Base-by-base conservation (phyloP, 345 rosid genomes). In the Salix udensis region DNA sequence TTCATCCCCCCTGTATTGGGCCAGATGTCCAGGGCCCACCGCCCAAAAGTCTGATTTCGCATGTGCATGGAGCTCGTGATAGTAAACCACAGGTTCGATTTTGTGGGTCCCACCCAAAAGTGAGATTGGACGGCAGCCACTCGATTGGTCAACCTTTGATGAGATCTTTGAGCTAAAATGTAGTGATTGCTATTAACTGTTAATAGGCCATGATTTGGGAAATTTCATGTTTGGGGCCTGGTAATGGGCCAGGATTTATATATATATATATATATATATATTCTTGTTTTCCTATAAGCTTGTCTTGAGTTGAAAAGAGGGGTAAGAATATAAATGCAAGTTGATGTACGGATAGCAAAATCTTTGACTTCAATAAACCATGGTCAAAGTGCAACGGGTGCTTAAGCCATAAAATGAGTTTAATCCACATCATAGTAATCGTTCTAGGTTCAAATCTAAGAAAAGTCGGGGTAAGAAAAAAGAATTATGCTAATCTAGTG, bases 11-110 rank as follows among this genome's bases (percentile, higher is more conserved):
- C 7, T 67, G 23, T 50, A 16, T 71, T 50, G 40, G 71, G 71
- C 34, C 21, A 48, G 8, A 14, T 21, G 15, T 55, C 48, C 0
- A 7, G 76, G 81, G 70, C 78, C 82, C 79, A 68, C 44, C 14
- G 30, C n/a, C 50, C 60, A 5, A 52, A 80, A 68, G 82, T 82
- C 81, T 76, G 37, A 65, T 21, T 50, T 24, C 13, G 67, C 83
- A 81, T 74, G 85, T 79, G 82, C 78, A 46, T 69, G 8, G 37
- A 64, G 76, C 52, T 67, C 62, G 44, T 75, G 21, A 21, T 16
- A 70, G 23, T 13, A 44, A 44, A 69, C 64, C 12, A 1, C 13
- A 28, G 61, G 12, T 13, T 37, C 65, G 74, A 72, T 68, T 68
- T 76, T 28, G 61, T 46, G 77, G 84, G 77, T 36, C 80, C 83